Evolutionary conservation across 768 basidiomycete genomes (phyloP).

Genomic region (Auriscalpium vulgare): DNA sequence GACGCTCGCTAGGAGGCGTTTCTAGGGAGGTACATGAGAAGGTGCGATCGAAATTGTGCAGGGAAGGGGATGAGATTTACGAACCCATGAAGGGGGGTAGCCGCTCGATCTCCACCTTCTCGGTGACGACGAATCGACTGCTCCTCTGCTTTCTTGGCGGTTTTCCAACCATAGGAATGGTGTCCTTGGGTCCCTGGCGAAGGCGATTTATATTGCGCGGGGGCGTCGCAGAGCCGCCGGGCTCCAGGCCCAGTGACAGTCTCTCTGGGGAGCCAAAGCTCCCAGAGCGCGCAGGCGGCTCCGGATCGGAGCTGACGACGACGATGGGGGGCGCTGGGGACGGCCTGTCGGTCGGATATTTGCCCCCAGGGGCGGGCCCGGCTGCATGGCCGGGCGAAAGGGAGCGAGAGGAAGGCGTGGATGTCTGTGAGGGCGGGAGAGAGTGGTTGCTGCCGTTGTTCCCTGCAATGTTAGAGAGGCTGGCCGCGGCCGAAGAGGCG

Average conservation of each 20-base stretch:
- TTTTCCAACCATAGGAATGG: constrained; percentile 92
- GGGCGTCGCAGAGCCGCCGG: constrained; percentile 37
- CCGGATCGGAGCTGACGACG: constrained; percentile 70
- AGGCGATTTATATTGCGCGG: constrained; percentile 72
- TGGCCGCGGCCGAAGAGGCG: constrained; percentile 27
- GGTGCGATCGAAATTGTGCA: constrained; percentile 4
- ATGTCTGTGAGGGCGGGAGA: constrained; percentile 31
- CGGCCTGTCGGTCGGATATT: constrained; percentile 41
- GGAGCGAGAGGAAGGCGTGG: constrained; percentile 30
- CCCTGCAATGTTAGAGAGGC: constrained; percentile 26
- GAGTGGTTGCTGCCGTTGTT: constrained; percentile 34
- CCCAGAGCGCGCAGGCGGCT: constrained; percentile 33
- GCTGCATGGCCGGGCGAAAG: constrained; percentile 29
- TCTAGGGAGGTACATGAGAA: constrained; percentile 42
- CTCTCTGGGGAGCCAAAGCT: constrained; percentile 43
- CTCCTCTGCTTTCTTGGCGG: constrained; percentile 97
- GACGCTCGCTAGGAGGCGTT: constrained; percentile 79
- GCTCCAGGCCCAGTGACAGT: constrained; percentile 39
- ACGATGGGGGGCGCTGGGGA: constrained; percentile 74
- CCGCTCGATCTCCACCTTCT: constrained; percentile 93
- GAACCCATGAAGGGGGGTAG: constrained; percentile 84
- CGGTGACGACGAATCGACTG: constrained; percentile 91
- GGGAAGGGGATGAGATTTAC: constrained; percentile 20
- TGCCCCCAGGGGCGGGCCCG: constrained; percentile 45
- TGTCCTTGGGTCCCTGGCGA: constrained; percentile 84